Base-by-base conservation (phyloP, 106 monocot genomes). In the Dioscorea alata region DNA sequence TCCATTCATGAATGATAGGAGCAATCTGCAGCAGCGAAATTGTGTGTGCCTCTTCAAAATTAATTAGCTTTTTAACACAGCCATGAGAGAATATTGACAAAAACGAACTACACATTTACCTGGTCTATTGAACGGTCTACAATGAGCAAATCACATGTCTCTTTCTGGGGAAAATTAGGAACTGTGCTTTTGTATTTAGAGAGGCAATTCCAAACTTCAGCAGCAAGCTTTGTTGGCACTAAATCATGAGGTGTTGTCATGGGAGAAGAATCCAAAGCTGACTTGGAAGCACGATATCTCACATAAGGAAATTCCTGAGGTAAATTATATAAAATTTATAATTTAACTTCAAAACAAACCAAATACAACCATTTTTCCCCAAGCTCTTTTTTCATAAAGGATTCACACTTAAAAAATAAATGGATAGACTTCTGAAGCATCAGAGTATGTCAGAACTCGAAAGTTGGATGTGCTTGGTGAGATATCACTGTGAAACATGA, bases 1-100 rank as follows among this genome's bases (percentile, higher is more conserved):
- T 86, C 90, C 90, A 90, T 76, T 90, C 90, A 79, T 90, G 90
- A 51, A 90, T 90, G 49, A 86, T 42, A 58, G 90, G 90, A 67
- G 90, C 90, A 71, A 90, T 83, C 86, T 88, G 58, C 64, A 69
- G 60, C 19, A 76, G 42, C 6, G 42, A 42, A 42, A 42, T 42
- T 42, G 42, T 6, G 42, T 42, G 42, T 42, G 42, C 9, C 42
- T 42, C 61, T 49, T 22, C 20, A 59, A 22, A 71, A 42, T 42
- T 42, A 42, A 42, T 42, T 42, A 42, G 42, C 42, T 8, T 42
- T 42, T 42, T 5, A 42, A 42, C 42, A 42, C 1, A 6, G 6
- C 42, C 6, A 42, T 42, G 4, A 42, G 1, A 42, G 42, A 42
- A 42, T 42, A 42, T 42, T 8, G 10, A 42, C 6, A 42, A 25